Evolutionary conservation across 2,329 filamentous ascomycete species (phyloP).

Genomic region (Xylaria sp.): DNA sequence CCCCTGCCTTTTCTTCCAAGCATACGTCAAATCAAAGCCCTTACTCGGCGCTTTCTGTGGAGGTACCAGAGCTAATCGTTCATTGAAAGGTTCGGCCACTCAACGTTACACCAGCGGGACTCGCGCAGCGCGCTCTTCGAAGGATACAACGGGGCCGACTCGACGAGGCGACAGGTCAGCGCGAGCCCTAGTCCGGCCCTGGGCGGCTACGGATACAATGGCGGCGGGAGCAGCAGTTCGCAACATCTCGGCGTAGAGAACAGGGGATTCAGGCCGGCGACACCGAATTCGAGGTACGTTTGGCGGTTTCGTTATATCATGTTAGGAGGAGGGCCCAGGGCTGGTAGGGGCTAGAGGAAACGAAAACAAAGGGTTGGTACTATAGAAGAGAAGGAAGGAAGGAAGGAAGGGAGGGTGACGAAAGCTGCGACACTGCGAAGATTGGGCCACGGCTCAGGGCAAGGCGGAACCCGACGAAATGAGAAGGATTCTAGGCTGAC

Average conservation of each 20-base stretch:
- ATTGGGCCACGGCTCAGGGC: neutral
- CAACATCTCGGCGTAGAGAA: slow-evolving; percentile 46
- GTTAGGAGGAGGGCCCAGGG: neutral
- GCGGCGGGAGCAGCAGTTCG: slow-evolving; percentile 37
- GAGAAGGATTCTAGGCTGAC: slow-evolving; percentile 17
- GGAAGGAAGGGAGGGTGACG: neutral
- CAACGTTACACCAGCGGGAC: slow-evolving; percentile 78
- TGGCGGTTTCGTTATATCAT: neutral
- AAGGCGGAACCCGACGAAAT: neutral
- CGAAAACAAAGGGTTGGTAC: neutral
- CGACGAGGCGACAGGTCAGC: slow-evolving; percentile 56
- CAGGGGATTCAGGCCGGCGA: slow-evolving; percentile 70
- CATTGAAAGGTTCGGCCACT: slow-evolving; percentile 68
- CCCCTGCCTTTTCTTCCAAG: neutral
- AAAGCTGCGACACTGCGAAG: neutral
- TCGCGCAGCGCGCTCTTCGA: slow-evolving; percentile 79
- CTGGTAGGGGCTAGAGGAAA: neutral
- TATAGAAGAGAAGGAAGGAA: neutral
- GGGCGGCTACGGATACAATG: slow-evolving; percentile 61
- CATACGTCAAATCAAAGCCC: too few relatives aligned
- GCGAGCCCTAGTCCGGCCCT: slow-evolving; percentile 55
- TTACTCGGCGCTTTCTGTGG: neutral
- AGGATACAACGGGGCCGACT: slow-evolving; percentile 69
- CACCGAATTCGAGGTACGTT: slow-evolving; percentile 73
- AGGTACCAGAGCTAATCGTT: slow-evolving; percentile 1